Percentiles rank a stretch among this genome's conserved stretches.
Evolutionary conservation across 208 protist species (phyloP).

Genomic region (Acanthamoeba divionensis): DNA sequence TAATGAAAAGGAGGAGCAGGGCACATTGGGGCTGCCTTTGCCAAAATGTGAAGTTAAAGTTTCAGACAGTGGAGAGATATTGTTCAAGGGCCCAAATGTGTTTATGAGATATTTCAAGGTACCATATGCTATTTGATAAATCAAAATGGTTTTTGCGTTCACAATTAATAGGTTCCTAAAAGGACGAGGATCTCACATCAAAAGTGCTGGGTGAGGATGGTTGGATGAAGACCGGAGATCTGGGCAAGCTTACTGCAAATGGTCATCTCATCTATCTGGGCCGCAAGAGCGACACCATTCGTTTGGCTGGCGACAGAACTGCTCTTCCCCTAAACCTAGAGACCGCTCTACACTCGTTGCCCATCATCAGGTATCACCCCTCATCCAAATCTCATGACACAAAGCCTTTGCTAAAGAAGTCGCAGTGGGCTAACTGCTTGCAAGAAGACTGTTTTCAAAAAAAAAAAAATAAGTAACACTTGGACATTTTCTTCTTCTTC

Average conservation of each 20-base stretch:
- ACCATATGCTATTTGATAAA: neutral
- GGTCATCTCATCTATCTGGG: neutral
- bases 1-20: no score
- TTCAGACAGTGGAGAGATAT: constrained; percentile 52
- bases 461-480: no score
- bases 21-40: neutral
- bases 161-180: neutral
- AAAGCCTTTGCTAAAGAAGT: no score
- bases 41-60: neutral
- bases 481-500: no score
- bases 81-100: constrained; percentile 20
- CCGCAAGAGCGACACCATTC: neutral
- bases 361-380: neutral
- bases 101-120: constrained; percentile 66
- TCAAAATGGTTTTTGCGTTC: neutral
- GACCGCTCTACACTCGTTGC: neutral
- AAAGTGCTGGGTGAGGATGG: constrained; percentile 61
- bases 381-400: no score
- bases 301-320: neutral
- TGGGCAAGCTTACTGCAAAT: constrained; percentile 44
- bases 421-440: no score
- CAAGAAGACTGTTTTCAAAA: no score
- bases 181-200: neutral
- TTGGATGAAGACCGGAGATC: constrained; percentile 72
- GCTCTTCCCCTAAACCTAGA: neutral